Evolutionary conservation across 306 rosid species (phyloP).

Genomic region (Lathyrus sativus): DNA sequence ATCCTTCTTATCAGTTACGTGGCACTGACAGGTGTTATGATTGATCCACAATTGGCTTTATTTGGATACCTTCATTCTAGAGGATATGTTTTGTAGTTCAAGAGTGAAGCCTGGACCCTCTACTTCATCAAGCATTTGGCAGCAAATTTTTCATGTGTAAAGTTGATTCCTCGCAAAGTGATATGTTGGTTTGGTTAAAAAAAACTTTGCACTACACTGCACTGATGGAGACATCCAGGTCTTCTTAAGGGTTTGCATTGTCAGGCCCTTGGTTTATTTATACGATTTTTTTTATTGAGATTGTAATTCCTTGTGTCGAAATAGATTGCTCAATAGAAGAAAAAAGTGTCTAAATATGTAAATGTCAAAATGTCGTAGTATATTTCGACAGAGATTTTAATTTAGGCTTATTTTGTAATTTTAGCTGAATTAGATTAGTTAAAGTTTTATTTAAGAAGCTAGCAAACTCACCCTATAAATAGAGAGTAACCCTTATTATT

Average conservation of each 20-base stretch:
- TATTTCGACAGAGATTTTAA: too few relatives aligned
- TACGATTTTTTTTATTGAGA: not conserved
- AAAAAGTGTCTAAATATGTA: too few relatives aligned
- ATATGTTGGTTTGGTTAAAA: not conserved
- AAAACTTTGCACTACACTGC: not conserved
- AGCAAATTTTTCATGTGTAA: not conserved
- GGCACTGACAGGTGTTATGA: not conserved
- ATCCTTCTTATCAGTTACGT: not conserved
- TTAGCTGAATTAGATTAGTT: too few relatives aligned
- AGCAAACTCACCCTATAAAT: too few relatives aligned
- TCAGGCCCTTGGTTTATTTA: not conserved
- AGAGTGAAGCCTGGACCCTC: not conserved
- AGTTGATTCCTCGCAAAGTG: not conserved
- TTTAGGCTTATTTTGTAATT: too few relatives aligned
- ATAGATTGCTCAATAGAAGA: too few relatives aligned
- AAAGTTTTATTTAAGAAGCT: too few relatives aligned
- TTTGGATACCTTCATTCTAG: not conserved
- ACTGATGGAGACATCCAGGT: not conserved
- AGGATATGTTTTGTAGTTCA: not conserved
- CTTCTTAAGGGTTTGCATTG: not conserved
- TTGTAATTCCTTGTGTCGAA: too few relatives aligned
- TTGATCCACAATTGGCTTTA: not conserved
- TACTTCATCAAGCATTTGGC: not conserved
- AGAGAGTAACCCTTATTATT: too few relatives aligned
- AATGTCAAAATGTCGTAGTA: too few relatives aligned